Evolutionary conservation across 129 eudicot genomes (phyloP).

Genomic region (Artemisia argyi): DNA sequence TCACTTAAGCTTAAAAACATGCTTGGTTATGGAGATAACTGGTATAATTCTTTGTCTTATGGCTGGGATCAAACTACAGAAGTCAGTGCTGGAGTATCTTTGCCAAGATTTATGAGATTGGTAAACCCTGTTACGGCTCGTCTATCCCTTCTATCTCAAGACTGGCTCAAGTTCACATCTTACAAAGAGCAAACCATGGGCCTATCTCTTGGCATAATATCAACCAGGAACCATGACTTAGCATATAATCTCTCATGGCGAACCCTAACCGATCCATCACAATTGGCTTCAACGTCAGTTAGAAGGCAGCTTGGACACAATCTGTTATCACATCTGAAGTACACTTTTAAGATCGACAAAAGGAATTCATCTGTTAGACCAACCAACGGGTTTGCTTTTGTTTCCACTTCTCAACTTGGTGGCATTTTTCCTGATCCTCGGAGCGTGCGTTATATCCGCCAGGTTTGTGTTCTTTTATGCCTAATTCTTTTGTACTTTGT

Average conservation of each 20-base stretch:
- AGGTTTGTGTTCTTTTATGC: constrained; percentile 47
- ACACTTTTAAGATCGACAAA: constrained; percentile 66
- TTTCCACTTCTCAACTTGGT: constrained; percentile 74
- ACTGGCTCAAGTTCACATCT: constrained; percentile 87
- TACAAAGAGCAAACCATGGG: constrained; percentile 72
- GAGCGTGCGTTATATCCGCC: constrained; percentile 74
- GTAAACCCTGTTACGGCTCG: constrained; percentile 72
- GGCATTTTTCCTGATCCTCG: constrained; percentile 86
- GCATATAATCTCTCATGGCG: constrained; percentile 21
- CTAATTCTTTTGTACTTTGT: background rate
- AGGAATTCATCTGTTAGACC: constrained; percentile 88
- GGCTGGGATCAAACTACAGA: constrained; percentile 90
- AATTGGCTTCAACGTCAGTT: constrained; percentile 9
- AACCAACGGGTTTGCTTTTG: constrained; percentile 81
- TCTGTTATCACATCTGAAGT: constrained; percentile 68
- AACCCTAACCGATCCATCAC: constrained; percentile 17
- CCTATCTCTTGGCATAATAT: constrained; percentile 65
- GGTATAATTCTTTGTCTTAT: constrained; percentile 80
- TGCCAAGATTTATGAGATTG: constrained; percentile 63
- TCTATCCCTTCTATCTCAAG: constrained; percentile 73
- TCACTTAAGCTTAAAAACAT: constrained; percentile 70
- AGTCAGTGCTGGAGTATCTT: constrained; percentile 66
- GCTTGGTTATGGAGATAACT: constrained; percentile 83
- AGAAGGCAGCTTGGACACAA: constrained; percentile 24
- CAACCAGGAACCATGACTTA: constrained; percentile 68